A percentile compares a stretch with the other conserved stretches of the same genome.
These are phyloP conservation scores for Aurifilum marmelostoma DNA, from an alignment of 2,329 filamentous ascomycete species.

Conservation along the genomic window DNA sequence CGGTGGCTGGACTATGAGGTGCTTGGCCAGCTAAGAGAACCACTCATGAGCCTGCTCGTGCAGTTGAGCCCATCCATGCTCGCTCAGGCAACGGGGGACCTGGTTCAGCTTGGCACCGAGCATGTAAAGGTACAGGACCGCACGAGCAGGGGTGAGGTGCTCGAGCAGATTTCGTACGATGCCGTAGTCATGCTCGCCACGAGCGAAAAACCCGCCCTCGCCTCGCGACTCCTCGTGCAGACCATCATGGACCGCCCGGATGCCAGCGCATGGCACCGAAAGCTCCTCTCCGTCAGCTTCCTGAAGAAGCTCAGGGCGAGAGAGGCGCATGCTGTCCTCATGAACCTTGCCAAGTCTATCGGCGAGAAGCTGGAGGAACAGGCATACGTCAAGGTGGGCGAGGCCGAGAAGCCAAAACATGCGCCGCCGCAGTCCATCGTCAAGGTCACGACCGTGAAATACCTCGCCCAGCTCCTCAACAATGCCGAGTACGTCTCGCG, in stretches of 20 bases:
- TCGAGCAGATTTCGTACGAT: slow-evolving; percentile 18
- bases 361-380: slow-evolving; percentile 24
- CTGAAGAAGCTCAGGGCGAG: slow-evolving; percentile 16
- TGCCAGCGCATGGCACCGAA: slow-evolving; percentile 23
- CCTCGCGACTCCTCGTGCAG: slow-evolving; percentile 19
- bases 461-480: slow-evolving; percentile 24
- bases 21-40: neutral
- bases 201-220: slow-evolving; percentile 13
- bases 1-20: slow-evolving; percentile 17
- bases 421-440: slow-evolving; percentile 16
- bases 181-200: slow-evolving; percentile 11
- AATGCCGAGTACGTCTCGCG: slow-evolving; percentile 17
- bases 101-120: slow-evolving; percentile 10
- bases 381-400: slow-evolving; percentile 23
- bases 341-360: slow-evolving; percentile 18
- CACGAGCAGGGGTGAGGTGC: neutral
- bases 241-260: slow-evolving; percentile 24
- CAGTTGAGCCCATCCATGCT: slow-evolving; percentile 2
- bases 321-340: slow-evolving; percentile 13
- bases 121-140: neutral
- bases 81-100: slow-evolving; percentile 14
- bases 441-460: slow-evolving; percentile 26
- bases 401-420: slow-evolving; percentile 14
- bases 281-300: slow-evolving; percentile 14
- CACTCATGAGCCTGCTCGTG: slow-evolving; percentile 10